phyloP scores from a whole-genome alignment of 179 eudicot species.

The Vitellaria paradoxa region DNA sequence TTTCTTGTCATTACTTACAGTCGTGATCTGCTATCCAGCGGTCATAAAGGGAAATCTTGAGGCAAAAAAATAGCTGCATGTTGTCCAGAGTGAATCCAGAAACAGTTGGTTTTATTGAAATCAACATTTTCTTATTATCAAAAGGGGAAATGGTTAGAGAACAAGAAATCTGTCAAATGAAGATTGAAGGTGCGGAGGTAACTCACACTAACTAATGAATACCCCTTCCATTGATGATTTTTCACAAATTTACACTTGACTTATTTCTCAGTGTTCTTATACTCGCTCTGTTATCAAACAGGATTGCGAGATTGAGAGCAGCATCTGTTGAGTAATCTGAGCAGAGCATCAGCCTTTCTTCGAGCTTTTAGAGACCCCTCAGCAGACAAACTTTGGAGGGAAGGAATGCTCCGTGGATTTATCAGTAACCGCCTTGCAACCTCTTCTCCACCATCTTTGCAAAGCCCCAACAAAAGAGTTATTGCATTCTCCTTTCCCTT shows the following conservation, averaged over 20 bases:
- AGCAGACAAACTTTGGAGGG: constrained; percentile 44
- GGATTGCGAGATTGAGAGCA: constrained; percentile 34
- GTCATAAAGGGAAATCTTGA: too few relatives aligned
- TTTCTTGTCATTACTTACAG: not conserved
- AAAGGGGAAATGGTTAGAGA: not conserved
- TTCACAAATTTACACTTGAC: constrained; percentile 14
- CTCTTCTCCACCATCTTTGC: constrained; percentile 54
- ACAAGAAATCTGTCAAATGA: not conserved
- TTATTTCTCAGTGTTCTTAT: not conserved
- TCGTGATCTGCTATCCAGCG: too few relatives aligned
- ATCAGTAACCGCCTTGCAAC: constrained; percentile 42
- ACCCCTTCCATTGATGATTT: not conserved
- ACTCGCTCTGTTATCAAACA: constrained; percentile 17
- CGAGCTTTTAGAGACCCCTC: constrained; percentile 49
- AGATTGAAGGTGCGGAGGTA: not conserved
- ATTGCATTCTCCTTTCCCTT: constrained; percentile 59
- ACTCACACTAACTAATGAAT: not conserved
- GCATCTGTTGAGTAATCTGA: constrained; percentile 51
- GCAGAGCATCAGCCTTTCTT: constrained; percentile 56
- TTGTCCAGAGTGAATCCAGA: not conserved
- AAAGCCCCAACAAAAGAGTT: constrained; percentile 42
- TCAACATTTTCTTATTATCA: not conserved
- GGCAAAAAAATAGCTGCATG: too few relatives aligned
- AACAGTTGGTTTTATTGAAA: not conserved
- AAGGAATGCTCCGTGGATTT: constrained; percentile 51